Evolutionary conservation across 2,329 filamentous ascomycete genomes (phyloP).

Genomic region (Fusarium sp.): DNA sequence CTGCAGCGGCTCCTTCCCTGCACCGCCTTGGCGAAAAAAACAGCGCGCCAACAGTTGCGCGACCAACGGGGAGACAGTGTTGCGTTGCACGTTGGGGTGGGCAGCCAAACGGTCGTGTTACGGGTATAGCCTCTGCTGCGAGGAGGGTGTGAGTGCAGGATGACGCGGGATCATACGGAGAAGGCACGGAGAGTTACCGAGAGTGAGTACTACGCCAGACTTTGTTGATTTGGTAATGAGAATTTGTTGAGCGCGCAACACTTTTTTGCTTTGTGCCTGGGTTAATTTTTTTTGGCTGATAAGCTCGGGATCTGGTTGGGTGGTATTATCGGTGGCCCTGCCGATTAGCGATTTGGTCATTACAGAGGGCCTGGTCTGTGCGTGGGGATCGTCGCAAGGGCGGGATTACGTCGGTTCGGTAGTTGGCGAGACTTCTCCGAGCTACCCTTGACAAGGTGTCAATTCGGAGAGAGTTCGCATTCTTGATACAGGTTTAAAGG

Average conservation of each 20-base stretch:
- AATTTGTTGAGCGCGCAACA: background rate
- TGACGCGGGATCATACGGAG: constrained; percentile 2
- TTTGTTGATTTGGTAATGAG: constrained; percentile 34
- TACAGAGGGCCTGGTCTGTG: constrained; percentile 31
- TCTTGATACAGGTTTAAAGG: too few species aligned
- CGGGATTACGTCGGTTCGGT: constrained; percentile 33
- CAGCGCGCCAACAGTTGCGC: background rate
- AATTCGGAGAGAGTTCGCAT: too few species aligned
- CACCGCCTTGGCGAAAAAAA: constrained; percentile 4
- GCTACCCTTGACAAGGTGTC: background rate
- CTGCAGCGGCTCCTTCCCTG: constrained; percentile 26
- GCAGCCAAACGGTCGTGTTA: background rate
- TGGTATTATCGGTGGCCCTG: constrained; percentile 2
- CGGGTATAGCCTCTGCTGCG: background rate
- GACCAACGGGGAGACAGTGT: too few species aligned
- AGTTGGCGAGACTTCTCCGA: constrained; percentile 35
- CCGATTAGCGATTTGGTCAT: constrained; percentile 6
- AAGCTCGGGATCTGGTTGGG: constrained; percentile 2
- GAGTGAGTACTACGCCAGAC: constrained; percentile 4
- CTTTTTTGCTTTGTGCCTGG: constrained; percentile 1
- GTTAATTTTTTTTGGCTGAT: background rate
- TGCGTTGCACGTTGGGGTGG: background rate
- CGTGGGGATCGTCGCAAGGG: constrained; percentile 32
- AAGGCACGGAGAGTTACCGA: constrained; percentile 36
- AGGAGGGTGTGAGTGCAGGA: constrained; percentile 8